phyloP scores from a whole-genome alignment of 2,329 filamentous ascomycete species.

The Talaromyces marneffei region DNA sequence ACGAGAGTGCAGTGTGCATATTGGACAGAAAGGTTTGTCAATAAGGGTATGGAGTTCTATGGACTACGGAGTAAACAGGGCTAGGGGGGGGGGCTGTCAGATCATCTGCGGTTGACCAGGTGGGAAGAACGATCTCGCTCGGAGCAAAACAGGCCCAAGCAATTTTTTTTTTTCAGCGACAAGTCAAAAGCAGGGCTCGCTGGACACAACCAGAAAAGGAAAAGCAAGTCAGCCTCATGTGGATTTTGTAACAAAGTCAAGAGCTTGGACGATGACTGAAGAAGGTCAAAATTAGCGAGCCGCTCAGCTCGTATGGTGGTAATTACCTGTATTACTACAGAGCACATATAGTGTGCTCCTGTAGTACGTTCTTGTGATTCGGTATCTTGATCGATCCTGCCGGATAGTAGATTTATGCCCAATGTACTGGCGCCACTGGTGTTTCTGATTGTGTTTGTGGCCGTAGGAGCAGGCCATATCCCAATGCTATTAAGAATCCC shows the following conservation, averaged over 20 bases:
- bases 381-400: background rate
- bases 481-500: background rate
- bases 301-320: background rate
- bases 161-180: background rate
- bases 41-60: too few relatives aligned
- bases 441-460: background rate
- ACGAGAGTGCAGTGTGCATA: too few relatives aligned
- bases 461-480: background rate
- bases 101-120: background rate
- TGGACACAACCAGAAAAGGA: slow-evolving; percentile 1
- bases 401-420: background rate
- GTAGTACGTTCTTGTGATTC: background rate
- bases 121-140: background rate
- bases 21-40: too few relatives aligned
- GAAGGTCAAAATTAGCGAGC: slow-evolving; percentile 15
- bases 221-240: slow-evolving; percentile 2
- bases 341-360: too few relatives aligned
- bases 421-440: background rate
- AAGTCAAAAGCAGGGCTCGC: background rate
- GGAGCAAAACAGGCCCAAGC: background rate
- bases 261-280: slow-evolving; percentile 3
- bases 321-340: background rate
- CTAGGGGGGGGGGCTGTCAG: background rate
- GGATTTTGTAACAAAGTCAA: background rate
- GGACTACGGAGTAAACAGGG: background rate